Percentiles rank a stretch among this genome's conserved stretches.
phyloP scores from a whole-genome alignment of 305 asterid species.

The Fraxinus baroniana region DNA sequence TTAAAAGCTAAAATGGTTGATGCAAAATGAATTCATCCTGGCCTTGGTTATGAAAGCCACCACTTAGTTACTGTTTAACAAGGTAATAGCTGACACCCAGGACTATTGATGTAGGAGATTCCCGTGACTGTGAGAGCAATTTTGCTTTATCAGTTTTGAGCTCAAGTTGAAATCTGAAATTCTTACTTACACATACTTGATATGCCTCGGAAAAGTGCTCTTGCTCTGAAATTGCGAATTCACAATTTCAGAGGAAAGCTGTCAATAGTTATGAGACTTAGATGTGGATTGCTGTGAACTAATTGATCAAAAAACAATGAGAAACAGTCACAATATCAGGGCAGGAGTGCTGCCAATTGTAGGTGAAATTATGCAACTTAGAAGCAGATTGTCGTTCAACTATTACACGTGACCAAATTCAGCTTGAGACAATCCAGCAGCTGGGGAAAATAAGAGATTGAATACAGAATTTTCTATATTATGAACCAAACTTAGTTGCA shows the following conservation, averaged over 20 bases:
- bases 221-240: background rate
- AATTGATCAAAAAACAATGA: background rate
- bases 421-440: background rate
- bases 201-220: background rate
- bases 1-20: background rate
- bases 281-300: background rate
- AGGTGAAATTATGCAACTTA: background rate
- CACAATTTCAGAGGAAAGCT: background rate
- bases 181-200: background rate
- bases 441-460: conserved; percentile 2
- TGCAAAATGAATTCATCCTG: background rate
- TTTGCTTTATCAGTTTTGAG: background rate
- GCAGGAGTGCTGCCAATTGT: background rate
- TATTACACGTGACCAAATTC: background rate
- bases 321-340: background rate
- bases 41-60: background rate
- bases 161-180: background rate
- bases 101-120: background rate
- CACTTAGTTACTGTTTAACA: background rate
- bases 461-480: background rate
- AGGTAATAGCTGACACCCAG: background rate
- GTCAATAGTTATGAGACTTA: background rate
- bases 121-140: background rate
- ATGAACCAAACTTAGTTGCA: background rate
- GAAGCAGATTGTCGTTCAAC: background rate